Percentiles rank a stretch among this genome's conserved stretches.
Conservation (phyloP, 192 early-diverging fungal species). For the Spinellus fusiger region DNA sequence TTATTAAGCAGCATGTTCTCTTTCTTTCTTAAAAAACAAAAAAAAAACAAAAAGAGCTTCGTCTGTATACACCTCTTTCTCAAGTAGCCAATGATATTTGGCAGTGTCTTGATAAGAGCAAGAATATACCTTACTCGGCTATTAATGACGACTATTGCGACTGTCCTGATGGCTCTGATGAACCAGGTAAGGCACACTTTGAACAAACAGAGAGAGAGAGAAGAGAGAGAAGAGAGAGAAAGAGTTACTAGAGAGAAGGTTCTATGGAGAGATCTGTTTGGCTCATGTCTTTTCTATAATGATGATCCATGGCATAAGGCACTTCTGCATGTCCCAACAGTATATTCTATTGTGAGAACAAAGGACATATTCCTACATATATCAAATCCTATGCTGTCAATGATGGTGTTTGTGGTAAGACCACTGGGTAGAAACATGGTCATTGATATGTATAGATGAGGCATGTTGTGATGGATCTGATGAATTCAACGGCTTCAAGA, state of each 20-base stretch:
- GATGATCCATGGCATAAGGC: conserved; percentile 36
- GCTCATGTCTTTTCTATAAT: neutral
- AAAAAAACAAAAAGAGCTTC: neutral
- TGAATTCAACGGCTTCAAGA: conserved; percentile 56
- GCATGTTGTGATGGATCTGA: conserved; percentile 97
- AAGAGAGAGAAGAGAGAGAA: no score
- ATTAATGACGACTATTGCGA: conserved; percentile 99
- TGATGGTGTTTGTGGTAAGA: conserved; percentile 86
- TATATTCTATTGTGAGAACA: conserved; percentile 79
- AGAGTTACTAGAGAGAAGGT: neutral
- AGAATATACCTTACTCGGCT: conserved; percentile 56
- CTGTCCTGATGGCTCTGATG: conserved; percentile 90
- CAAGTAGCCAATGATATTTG: conserved; percentile 35
- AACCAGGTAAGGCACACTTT: conserved; percentile 62
- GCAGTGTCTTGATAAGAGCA: conserved; percentile 70
- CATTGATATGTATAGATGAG: conserved; percentile 77
- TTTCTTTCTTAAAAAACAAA: neutral
- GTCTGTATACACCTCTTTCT: conserved; percentile 14
- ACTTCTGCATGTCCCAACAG: conserved; percentile 86
- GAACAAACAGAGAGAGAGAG: neutral
- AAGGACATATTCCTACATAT: conserved; percentile 58
- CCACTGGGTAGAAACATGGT: conserved; percentile 74
- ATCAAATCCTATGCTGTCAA: conserved; percentile 77
- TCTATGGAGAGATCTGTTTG: neutral
- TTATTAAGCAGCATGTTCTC: neutral